Evolutionary conservation across 257 asterid species (phyloP).

Genomic region (Nicotiana undulata): DNA sequence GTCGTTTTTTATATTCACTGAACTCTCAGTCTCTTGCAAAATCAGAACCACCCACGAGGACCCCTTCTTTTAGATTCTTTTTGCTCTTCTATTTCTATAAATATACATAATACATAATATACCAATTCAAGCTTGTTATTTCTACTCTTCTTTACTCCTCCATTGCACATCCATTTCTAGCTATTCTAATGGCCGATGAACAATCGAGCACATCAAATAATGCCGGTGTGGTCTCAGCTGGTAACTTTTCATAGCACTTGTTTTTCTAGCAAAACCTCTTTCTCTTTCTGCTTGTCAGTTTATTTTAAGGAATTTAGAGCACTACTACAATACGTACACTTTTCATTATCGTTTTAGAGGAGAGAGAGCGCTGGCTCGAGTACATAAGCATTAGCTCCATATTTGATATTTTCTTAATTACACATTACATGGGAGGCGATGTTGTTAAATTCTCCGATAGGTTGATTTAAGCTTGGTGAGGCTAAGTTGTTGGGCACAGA

Average conservation of each 20-base stretch:
- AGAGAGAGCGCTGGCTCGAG: too few species aligned
- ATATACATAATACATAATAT: not conserved
- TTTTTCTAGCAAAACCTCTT: not conserved
- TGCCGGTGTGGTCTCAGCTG: slow-evolving; percentile 2
- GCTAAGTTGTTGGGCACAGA: too few species aligned
- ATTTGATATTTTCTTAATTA: too few species aligned
- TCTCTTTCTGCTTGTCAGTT: not conserved
- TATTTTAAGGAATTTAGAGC: not conserved
- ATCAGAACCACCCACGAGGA: not conserved
- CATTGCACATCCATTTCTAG: not conserved
- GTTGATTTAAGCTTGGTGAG: too few species aligned
- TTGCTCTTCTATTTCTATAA: not conserved
- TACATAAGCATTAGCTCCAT: too few species aligned
- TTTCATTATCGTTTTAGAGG: too few species aligned
- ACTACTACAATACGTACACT: too few species aligned
- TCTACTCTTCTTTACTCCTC: not conserved
- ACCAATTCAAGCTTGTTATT: not conserved
- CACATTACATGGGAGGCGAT: too few species aligned
- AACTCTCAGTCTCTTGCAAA: slow-evolving; percentile 11
- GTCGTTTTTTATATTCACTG: not conserved
- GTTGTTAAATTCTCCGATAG: too few species aligned
- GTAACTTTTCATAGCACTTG: not conserved
- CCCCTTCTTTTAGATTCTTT: not conserved
- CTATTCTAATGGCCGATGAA: slow-evolving; percentile 14
- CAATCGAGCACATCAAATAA: slow-evolving; percentile 7